Evolutionary conservation across 176 grass and related monocot genomes (phyloP).

Genomic region (Pontederia paniculata): DNA sequence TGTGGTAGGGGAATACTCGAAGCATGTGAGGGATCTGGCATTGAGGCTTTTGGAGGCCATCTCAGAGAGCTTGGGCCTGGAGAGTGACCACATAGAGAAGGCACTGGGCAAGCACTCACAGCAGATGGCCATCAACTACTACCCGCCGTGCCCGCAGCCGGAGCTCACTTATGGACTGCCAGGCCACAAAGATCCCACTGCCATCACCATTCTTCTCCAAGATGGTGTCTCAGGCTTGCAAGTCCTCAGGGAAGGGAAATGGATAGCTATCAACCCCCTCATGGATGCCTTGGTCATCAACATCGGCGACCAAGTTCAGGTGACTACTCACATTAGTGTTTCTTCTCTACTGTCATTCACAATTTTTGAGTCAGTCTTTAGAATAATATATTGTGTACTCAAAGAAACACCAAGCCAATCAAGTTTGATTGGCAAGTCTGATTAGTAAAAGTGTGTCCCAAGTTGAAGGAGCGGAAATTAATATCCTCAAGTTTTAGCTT

Average conservation of each 20-base stretch:
- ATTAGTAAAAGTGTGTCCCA: too few species aligned
- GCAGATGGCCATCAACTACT: conserved; percentile 94
- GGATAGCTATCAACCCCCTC: conserved; percentile 58
- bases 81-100: conserved; percentile 40
- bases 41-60: conserved; percentile 42
- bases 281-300: conserved; percentile 61
- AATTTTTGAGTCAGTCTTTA: too few species aligned
- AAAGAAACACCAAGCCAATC: too few species aligned
- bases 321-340: too few species aligned
- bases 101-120: conserved; percentile 59
- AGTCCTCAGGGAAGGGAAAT: conserved; percentile 44
- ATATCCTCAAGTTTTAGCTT: too few species aligned
- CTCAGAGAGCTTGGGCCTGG: conserved; percentile 53
- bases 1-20: conserved; percentile 42
- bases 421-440: too few species aligned
- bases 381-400: too few species aligned
- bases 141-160: conserved; percentile 70
- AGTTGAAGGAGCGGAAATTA: too few species aligned
- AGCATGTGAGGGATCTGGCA: conserved; percentile 40
- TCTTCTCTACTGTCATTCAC: too few species aligned
- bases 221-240: conserved; percentile 63
- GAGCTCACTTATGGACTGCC: conserved; percentile 62
- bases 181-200: conserved; percentile 65
- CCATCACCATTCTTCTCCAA: conserved; percentile 63
- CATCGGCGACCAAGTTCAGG: too few species aligned